A percentile compares a stretch with the other conserved stretches of the same genome.
These are phyloP conservation scores for Penicillium sp. DNA, from an alignment of 2,329 filamentous ascomycete genomes.

Conservation along the genomic window DNA sequence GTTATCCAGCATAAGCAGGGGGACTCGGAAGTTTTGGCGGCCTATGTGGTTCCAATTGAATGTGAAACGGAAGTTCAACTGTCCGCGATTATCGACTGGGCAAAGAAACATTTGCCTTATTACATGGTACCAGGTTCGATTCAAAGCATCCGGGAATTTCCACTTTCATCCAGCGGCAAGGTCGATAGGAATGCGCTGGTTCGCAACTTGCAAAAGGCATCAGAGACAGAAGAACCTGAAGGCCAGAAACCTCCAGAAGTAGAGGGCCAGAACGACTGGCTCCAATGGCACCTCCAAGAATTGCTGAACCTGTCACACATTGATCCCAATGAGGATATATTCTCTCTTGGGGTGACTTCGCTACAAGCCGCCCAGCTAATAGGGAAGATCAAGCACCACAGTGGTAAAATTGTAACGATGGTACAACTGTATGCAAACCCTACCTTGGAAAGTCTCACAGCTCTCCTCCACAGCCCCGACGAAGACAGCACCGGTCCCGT, in stretches of 20 bases:
- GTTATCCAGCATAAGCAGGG: neutral
- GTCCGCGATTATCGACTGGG: neutral
- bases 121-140: conserved; percentile 69
- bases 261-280: neutral
- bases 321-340: neutral
- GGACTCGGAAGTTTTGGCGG: neutral
- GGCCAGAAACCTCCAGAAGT: neutral
- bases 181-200: conserved; percentile 35
- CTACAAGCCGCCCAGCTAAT: conserved; percentile 11
- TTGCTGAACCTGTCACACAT: neutral
- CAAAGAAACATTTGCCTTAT: conserved; percentile 60
- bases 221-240: neutral
- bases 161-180: conserved; percentile 70
- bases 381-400: conserved; percentile 45
- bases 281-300: neutral
- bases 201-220: neutral
- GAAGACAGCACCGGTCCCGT: neutral
- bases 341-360: neutral
- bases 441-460: neutral
- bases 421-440: neutral
- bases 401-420: neutral
- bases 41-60: neutral
- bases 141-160: conserved; percentile 63
- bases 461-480: neutral
- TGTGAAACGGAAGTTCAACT: neutral